Conservation (phyloP, 2,329 filamentous ascomycete genomes). For the Cladorrhinum sp. region DNA sequence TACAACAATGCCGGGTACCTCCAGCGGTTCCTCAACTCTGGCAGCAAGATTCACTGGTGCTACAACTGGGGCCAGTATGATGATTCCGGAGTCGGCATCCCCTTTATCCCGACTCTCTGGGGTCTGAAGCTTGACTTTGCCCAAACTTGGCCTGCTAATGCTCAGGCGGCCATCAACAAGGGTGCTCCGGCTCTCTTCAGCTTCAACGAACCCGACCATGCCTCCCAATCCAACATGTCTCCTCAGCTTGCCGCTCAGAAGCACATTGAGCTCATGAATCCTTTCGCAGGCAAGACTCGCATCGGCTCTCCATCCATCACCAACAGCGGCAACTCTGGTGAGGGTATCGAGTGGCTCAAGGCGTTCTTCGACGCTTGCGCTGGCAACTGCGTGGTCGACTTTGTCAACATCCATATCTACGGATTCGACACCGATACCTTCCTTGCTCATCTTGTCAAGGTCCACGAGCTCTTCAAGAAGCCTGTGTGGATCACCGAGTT, state of each 20-base stretch:
- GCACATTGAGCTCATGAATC: slow-evolving; percentile 55
- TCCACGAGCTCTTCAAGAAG: slow-evolving; percentile 46
- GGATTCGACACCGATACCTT: slow-evolving; percentile 47
- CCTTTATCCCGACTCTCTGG: slow-evolving; percentile 69
- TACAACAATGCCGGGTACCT: slow-evolving; percentile 61
- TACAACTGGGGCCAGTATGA: slow-evolving; percentile 65
- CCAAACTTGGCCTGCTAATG: slow-evolving; percentile 49
- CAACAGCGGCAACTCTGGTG: slow-evolving; percentile 49
- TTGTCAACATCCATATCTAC: slow-evolving; percentile 65
- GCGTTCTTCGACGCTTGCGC: slow-evolving; percentile 52
- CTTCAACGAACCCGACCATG: slow-evolving; percentile 71
- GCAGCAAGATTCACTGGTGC: slow-evolving; percentile 52
- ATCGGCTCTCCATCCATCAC: slow-evolving; percentile 61
- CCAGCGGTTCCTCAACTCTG: slow-evolving; percentile 45
- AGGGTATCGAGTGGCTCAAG: slow-evolving; percentile 57
- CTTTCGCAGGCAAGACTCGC: slow-evolving; percentile 49
- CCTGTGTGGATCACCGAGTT: slow-evolving; percentile 66
- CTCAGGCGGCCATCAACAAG: slow-evolving; percentile 47
- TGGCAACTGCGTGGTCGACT: slow-evolving; percentile 53
- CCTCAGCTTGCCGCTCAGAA: slow-evolving; percentile 49
- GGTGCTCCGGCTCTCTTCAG: slow-evolving; percentile 59
- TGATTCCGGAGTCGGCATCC: slow-evolving; percentile 44
- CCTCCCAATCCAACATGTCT: slow-evolving; percentile 56
- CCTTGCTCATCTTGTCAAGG: slow-evolving; percentile 51
- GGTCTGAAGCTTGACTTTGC: slow-evolving; percentile 44